Evolutionary conservation across 2,329 filamentous ascomycete species (phyloP), one percentile per base, ranked within the genome.

Genomic region (Fusarium decemcellulare): DNA sequence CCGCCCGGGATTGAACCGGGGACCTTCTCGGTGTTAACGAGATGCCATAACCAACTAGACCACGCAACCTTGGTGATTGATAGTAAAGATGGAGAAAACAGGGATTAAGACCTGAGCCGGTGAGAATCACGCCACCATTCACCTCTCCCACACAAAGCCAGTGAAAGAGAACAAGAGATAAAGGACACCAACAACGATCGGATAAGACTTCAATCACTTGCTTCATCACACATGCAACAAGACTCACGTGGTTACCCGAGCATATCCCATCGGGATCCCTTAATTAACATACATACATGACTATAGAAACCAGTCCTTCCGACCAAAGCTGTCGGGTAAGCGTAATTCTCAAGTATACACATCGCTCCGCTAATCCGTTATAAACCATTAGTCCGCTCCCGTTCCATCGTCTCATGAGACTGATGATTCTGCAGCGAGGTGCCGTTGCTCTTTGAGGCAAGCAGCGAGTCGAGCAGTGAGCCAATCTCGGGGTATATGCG

Each of bases 21-120:
- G 74, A 76, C 74, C 74, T 76, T 76, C 74, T 76, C 73, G 73
- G 72, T 75, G 73, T 76, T 75, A 74, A 68, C 73, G 71, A 76
- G 74, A 74, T 75, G 73, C 71, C 73, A 76, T 76, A 70, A 75
- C 74, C 74, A 76, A 71, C 74, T 76, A 76, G 72, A 76, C 74
- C 74, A 76, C 74, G 66, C 62, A 74, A 76, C 72, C 72, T 43
- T 39, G 15, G 8, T 39, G 6, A 47, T 51, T 56, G 23, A n/a
- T n/a, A n/a, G n/a, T n/a, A n/a, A n/a, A n/a, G n/a, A 29, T 44
- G 40, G 14, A 3, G 2, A n/a, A 2, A 5, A 1, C 11, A 6
- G 2, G 3, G 1, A 0, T 6, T 1, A 51, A 32, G 27, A 3
- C 4, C 10, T 4, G 1, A 5, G 14, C 10, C 1, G 2, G 2